Percentiles rank a stretch among this genome's conserved stretches.
phyloP scores from a whole-genome alignment of 805 yeast genomes.

The Saccharomycopsis lassenensis region DNA sequence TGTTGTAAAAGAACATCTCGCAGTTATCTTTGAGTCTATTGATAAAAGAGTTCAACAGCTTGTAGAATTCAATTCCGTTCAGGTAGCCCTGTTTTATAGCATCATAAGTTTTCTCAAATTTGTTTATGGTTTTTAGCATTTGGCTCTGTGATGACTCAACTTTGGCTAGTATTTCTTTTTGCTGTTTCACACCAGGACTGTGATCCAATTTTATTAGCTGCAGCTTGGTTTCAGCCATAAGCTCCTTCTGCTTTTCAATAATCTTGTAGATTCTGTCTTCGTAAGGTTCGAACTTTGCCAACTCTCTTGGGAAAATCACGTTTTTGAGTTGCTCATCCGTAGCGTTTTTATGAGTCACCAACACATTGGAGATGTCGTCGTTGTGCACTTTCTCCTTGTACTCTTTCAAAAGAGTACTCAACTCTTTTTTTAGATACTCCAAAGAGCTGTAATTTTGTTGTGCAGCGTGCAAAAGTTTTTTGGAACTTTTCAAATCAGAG shows the following conservation, averaged over 20 bases:
- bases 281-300: slow-evolving; percentile 64
- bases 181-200: slow-evolving; percentile 32
- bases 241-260: slow-evolving; percentile 48
- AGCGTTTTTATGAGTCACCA: slow-evolving; percentile 53
- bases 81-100: slow-evolving; percentile 52
- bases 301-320: slow-evolving; percentile 53
- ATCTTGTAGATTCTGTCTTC: slow-evolving; percentile 58
- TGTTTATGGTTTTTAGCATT: slow-evolving; percentile 28
- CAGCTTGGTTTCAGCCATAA: slow-evolving; percentile 34
- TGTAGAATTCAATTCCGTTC: slow-evolving; percentile 57
- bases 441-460: slow-evolving; percentile 53
- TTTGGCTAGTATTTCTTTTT: slow-evolving; percentile 31
- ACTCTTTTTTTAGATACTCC: slow-evolving; percentile 51
- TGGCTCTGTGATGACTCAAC: slow-evolving; percentile 26
- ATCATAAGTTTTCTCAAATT: slow-evolving; percentile 38
- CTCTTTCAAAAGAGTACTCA: slow-evolving; percentile 47
- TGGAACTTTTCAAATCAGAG: slow-evolving; percentile 21
- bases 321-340: slow-evolving; percentile 46
- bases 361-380: slow-evolving; percentile 75
- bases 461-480: slow-evolving; percentile 34
- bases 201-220: slow-evolving; percentile 37
- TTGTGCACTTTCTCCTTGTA: slow-evolving; percentile 60
- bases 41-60: slow-evolving; percentile 27
- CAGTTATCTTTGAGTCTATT: slow-evolving; percentile 20
- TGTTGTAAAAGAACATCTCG: slow-evolving; percentile 20